Evolutionary conservation across 2,329 filamentous ascomycete species (phyloP), one percentile per base, ranked within the genome.

Genomic region (Alternaria solani): DNA sequence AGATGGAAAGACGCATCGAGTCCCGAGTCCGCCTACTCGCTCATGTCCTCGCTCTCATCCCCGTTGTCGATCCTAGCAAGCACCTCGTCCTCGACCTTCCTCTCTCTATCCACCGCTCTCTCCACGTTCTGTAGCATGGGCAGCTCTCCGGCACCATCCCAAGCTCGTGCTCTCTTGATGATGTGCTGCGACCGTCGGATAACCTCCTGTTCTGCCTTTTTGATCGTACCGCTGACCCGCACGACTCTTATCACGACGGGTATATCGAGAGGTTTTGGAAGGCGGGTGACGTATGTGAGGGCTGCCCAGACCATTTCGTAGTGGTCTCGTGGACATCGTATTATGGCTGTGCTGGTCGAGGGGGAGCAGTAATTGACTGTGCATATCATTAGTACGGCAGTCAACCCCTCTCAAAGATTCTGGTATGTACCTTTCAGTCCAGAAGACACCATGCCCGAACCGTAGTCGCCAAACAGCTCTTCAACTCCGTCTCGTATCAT

Each of bases 291-390:
- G 68, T 93, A 91, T 0, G 92, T 92, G 54, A 99, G 81, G 0
- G 93, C 92, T 0, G 93, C 89, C 95, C 95, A 99, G 5, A 97
- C 89, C 63, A 97, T 86, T 47, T 92, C 87, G 76, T 94, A 96
- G 67, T 96, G 89, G 16, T 89, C 88, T 58, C 95, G 89, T 3
- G 92, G 88, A 65, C 94, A 92, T 64, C 91, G 88, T 39, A 99
- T 84, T 61, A 99, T 99, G 55, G 94, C 93, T 1, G 94, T 99
- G 6, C 92, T 96, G 0, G 95, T 99, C n/a, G 93, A 91, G 4
- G 89, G 84, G 1, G 93, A 97, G 52, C 96, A 85, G 78, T 99
- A 99, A 83, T 97, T 97, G 54, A 99, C 92, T 94, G 66, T 25
- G 34, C 16, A 6, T 20, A 46, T 11, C 14, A 32, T 28, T 34